These are phyloP conservation scores for Penicillium capsulatum DNA, from an alignment of 2,329 filamentous ascomycete species.

Conservation along the genomic window DNA sequence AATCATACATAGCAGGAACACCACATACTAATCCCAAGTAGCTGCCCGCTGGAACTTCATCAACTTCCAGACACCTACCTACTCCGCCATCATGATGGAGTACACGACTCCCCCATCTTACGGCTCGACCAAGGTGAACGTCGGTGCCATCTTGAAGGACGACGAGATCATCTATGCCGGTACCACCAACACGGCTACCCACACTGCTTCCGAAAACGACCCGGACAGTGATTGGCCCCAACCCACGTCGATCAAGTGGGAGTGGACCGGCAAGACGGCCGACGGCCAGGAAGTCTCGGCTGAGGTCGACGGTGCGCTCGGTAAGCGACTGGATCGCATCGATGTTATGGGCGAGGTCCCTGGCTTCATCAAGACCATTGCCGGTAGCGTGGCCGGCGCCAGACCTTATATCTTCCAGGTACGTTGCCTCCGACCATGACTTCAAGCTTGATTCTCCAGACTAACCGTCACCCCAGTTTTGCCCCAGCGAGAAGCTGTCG, in stretches of 20 bases:
- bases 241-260: constrained; percentile 68
- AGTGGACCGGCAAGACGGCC: constrained; percentile 73
- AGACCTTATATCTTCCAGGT: constrained; percentile 98
- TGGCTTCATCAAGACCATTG: constrained; percentile 90
- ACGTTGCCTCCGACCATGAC: constrained; percentile 26
- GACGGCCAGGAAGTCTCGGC: constrained; percentile 71
- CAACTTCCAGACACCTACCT: constrained; percentile 81
- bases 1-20: too few relatives aligned
- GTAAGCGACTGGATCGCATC: constrained; percentile 69
- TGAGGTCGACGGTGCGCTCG: constrained; percentile 64
- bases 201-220: constrained; percentile 68
- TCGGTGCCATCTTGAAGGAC: constrained; percentile 78
- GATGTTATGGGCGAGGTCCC: constrained; percentile 97
- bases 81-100: constrained; percentile 92
- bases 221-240: constrained; percentile 82
- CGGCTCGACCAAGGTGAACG: constrained; percentile 74
- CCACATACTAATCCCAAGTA: constrained; percentile 24
- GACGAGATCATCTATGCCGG: constrained; percentile 74
- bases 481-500: constrained; percentile 60
- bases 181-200: constrained; percentile 59
- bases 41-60: constrained; percentile 88
- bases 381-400: constrained; percentile 80
- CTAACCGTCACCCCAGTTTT: constrained; percentile 54
- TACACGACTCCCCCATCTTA: constrained; percentile 93
- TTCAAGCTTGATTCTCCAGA: background rate